phyloP scores from a whole-genome alignment of 2,329 filamentous ascomycete species.

The Westerdykella ornata region DNA sequence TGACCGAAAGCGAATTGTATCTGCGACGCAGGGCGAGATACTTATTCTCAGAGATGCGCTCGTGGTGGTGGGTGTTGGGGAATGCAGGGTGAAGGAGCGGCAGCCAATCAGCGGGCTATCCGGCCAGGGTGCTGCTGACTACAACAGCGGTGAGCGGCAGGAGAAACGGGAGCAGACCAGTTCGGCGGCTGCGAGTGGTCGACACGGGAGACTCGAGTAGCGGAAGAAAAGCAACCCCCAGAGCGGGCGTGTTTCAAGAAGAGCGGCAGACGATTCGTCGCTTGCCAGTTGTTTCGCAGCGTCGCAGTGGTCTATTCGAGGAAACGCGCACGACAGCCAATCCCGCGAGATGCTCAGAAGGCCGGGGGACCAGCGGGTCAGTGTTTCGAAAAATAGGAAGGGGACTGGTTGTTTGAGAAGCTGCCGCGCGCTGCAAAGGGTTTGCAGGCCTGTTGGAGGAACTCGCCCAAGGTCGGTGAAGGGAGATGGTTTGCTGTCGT shows the following conservation, averaged over 20 bases:
- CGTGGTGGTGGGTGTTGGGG: constrained; percentile 5
- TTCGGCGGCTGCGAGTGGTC: constrained; percentile 31
- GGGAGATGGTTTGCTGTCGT: constrained; percentile 3
- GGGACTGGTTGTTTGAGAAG: constrained; percentile 25
- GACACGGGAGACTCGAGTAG: constrained; percentile 21
- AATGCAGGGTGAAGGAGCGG: constrained; percentile 21
- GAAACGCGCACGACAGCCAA: constrained; percentile 27
- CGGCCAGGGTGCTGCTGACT: constrained; percentile 12
- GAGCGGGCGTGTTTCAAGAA: constrained; percentile 34
- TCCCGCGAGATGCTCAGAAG: constrained; percentile 11
- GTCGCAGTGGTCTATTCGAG: constrained; percentile 16
- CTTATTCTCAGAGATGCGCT: constrained; percentile 20
- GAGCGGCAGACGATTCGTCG: constrained; percentile 14
- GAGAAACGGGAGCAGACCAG: constrained; percentile 10
- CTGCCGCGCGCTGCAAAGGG: constrained; percentile 17
- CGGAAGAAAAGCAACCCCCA: constrained; percentile 21
- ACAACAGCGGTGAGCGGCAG: constrained; percentile 11
- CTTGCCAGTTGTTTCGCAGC: constrained; percentile 24
- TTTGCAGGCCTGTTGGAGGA: too few relatives aligned
- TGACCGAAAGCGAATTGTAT: constrained; percentile 11
- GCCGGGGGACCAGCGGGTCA: constrained; percentile 10
- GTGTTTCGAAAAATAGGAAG: constrained; percentile 30
- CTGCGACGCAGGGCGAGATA: constrained; percentile 26
- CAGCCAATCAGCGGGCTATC: constrained; percentile 25
- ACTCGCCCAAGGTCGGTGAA: constrained; percentile 3